Conservation (phyloP, 1,284 basidiomycete genomes). For the Moesziomyces aphidis region DNA sequence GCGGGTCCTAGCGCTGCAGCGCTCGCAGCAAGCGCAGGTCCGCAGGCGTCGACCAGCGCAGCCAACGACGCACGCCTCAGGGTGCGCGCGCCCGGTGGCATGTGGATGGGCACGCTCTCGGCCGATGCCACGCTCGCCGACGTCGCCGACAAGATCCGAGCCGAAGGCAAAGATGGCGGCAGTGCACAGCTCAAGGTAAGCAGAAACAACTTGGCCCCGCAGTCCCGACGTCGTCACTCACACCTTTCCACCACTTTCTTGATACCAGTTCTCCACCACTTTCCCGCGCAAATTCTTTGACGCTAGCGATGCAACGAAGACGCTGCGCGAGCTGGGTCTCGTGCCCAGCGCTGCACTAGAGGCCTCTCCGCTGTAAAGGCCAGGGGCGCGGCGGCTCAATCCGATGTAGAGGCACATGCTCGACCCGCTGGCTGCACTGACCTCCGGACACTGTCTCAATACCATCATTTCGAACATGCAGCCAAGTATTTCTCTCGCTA, state of each 20-base stretch:
- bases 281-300: constrained; percentile 64
- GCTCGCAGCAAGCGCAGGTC: constrained; percentile 33
- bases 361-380: constrained; percentile 33
- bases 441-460: no score
- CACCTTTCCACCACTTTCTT: background rate
- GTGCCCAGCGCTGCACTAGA: constrained; percentile 66
- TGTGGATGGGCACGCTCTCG: constrained; percentile 61
- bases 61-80: constrained; percentile 61
- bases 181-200: constrained; percentile 51
- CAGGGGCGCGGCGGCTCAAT: background rate
- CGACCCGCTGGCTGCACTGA: no score
- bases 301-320: constrained; percentile 51
- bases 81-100: constrained; percentile 58
- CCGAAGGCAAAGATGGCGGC: constrained; percentile 54
- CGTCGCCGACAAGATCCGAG: constrained; percentile 47
- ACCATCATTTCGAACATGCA: no score
- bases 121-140: constrained; percentile 57
- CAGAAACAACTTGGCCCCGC: background rate
- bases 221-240: background rate
- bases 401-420: background rate
- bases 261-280: constrained; percentile 60
- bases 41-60: constrained; percentile 36
- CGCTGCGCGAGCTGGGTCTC: constrained; percentile 62
- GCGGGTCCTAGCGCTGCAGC: constrained; percentile 39
- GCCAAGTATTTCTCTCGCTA: no score